These are phyloP conservation scores for Mycotypha africana DNA, from an alignment of 371 early-diverging fungal species.

Conservation along the genomic window DNA sequence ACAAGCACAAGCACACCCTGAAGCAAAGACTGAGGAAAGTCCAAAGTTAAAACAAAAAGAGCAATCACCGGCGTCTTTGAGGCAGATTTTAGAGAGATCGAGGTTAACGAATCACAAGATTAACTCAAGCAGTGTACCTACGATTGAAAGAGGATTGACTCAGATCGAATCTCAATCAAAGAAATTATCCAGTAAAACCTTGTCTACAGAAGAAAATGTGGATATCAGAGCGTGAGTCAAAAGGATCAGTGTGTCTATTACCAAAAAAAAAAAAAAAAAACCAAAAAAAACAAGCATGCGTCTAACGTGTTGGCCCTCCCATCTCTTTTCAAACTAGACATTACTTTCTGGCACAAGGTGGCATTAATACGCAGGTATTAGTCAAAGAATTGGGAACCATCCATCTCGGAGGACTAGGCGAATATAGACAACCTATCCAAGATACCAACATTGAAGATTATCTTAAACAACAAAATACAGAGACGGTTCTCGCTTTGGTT, in stretches of 20 bases:
- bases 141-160: constrained; percentile 34
- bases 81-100: constrained; percentile 33
- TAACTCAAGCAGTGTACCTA: constrained; percentile 25
- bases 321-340: too few relatives aligned
- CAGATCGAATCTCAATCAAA: constrained; percentile 36
- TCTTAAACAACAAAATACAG: constrained; percentile 19
- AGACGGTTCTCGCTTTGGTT: constrained; percentile 25
- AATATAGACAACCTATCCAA: constrained; percentile 35
- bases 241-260: not conserved
- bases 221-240: constrained; percentile 37
- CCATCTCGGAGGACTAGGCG: constrained; percentile 28
- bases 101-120: constrained; percentile 27
- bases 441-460: constrained; percentile 41
- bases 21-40: not conserved
- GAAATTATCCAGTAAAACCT: constrained; percentile 17
- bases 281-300: not conserved
- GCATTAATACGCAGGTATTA: constrained; percentile 36
- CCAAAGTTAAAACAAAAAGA: not conserved
- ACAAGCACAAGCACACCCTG: too few relatives aligned
- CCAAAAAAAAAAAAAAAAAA: not conserved
- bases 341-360: constrained; percentile 41
- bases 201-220: constrained; percentile 12
- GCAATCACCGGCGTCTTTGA: constrained; percentile 15
- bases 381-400: constrained; percentile 40
- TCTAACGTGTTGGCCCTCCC: too few relatives aligned